A percentile compares a stretch with the other conserved stretches of the same genome.
phyloP scores from a whole-genome alignment of 768 basidiomycete species.

The Termitomyces sp. region DNA sequence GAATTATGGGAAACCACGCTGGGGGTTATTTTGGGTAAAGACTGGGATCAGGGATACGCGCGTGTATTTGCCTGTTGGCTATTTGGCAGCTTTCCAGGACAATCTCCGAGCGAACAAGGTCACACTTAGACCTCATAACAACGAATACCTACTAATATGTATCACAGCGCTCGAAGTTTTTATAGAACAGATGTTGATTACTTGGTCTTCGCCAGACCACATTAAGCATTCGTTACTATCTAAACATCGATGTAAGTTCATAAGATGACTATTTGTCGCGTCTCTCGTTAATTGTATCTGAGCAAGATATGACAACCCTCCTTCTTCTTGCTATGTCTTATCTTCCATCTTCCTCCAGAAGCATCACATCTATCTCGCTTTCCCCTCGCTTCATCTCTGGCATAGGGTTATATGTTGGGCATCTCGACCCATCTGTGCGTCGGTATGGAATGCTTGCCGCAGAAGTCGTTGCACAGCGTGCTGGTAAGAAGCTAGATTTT shows the following conservation, averaged over 20 bases:
- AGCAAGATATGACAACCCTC: slow-evolving; percentile 64
- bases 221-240: slow-evolving; percentile 74
- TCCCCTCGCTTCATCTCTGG: slow-evolving; percentile 61
- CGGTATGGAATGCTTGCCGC: slow-evolving; percentile 91
- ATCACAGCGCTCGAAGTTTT: slow-evolving; percentile 39
- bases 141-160: background rate
- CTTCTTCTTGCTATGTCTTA: slow-evolving; percentile 62
- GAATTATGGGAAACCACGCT: slow-evolving; percentile 48
- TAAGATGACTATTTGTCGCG: background rate
- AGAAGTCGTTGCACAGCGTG: slow-evolving; percentile 63
- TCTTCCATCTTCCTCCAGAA: slow-evolving; percentile 44
- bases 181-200: slow-evolving; percentile 42
- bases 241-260: slow-evolving; percentile 64
- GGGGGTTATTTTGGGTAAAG: slow-evolving; percentile 45
- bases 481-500: slow-evolving; percentile 69
- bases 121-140: background rate
- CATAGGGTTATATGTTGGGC: slow-evolving; percentile 70
- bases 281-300: background rate
- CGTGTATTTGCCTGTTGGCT: slow-evolving; percentile 71
- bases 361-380: slow-evolving; percentile 39
- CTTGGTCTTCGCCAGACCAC: slow-evolving; percentile 76
- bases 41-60: slow-evolving; percentile 55
- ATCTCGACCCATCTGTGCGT: slow-evolving; percentile 70
- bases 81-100: slow-evolving; percentile 30
- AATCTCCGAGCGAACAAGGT: slow-evolving; percentile 26